phyloP scores from a whole-genome alignment of 2,329 filamentous ascomycete species.

The Fusarium sp. region DNA sequence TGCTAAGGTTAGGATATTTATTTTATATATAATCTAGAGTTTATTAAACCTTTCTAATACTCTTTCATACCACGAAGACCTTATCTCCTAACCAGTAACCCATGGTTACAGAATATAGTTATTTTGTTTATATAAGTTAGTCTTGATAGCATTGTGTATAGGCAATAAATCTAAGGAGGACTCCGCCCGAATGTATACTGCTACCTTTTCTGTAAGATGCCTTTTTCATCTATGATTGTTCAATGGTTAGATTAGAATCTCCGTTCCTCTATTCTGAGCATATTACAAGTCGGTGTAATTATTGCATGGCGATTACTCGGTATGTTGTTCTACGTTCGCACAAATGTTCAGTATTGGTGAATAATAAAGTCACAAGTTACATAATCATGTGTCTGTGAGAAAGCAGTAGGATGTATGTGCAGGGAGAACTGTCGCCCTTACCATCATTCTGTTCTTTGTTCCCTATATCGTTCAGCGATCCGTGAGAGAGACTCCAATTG shows the following conservation, averaged over 20 bases:
- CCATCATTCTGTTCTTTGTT: background rate
- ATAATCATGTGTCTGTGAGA: background rate
- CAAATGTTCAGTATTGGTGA: no score
- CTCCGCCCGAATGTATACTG: background rate
- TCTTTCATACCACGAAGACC: background rate
- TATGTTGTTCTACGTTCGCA: background rate
- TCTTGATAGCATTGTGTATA: background rate
- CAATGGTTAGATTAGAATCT: background rate
- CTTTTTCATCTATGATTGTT: no score
- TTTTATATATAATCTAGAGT: no score
- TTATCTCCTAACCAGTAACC: background rate
- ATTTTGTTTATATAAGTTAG: background rate
- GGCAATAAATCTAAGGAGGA: no score
- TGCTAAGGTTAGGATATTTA: background rate
- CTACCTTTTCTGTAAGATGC: background rate
- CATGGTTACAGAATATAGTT: background rate
- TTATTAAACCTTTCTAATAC: background rate
- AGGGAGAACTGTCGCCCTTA: background rate
- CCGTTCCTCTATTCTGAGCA: background rate
- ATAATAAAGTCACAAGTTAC: no score
- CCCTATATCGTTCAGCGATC: background rate
- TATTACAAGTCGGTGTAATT: no score
- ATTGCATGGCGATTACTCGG: no score
- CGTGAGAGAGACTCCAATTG: background rate
- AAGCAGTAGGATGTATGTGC: no score